Conservation (phyloP, 2,329 filamentous ascomycete genomes). For the Aspergillus glaucus region DNA sequence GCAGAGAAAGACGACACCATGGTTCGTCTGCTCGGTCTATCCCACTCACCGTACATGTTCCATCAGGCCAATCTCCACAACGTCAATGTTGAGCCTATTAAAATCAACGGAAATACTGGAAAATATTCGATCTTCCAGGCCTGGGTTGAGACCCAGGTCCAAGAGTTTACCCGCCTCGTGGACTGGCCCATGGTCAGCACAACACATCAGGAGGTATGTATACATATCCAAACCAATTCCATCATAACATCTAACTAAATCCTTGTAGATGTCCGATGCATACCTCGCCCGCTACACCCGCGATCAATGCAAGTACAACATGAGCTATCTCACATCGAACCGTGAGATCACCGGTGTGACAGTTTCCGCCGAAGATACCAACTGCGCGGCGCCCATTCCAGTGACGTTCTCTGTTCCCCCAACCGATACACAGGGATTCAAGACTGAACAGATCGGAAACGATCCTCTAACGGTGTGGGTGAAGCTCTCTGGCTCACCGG, state of each 20-base stretch:
- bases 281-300: constrained; percentile 51
- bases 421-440: constrained; percentile 39
- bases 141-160: constrained; percentile 50
- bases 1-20: constrained; percentile 49
- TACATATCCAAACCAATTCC: background rate
- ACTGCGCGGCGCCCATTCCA: constrained; percentile 47
- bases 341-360: constrained; percentile 47
- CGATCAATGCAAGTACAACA: constrained; percentile 47
- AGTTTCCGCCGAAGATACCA: constrained; percentile 45
- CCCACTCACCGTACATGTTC: constrained; percentile 56
- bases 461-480: constrained; percentile 50
- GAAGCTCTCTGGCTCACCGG: constrained; percentile 38
- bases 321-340: constrained; percentile 42
- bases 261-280: constrained; percentile 34
- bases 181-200: constrained; percentile 50
- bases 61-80: constrained; percentile 58
- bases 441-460: constrained; percentile 49
- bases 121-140: constrained; percentile 51
- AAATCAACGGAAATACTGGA: constrained; percentile 43
- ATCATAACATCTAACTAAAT: background rate
- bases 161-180: constrained; percentile 50
- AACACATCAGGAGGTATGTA: constrained; percentile 49
- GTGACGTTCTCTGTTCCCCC: constrained; percentile 48
- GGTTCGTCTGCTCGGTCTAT: constrained; percentile 51
- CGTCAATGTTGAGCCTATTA: constrained; percentile 42